phyloP scores from a whole-genome alignment of 208 protist genomes.

The Acanthamoeba castellanii region DNA sequence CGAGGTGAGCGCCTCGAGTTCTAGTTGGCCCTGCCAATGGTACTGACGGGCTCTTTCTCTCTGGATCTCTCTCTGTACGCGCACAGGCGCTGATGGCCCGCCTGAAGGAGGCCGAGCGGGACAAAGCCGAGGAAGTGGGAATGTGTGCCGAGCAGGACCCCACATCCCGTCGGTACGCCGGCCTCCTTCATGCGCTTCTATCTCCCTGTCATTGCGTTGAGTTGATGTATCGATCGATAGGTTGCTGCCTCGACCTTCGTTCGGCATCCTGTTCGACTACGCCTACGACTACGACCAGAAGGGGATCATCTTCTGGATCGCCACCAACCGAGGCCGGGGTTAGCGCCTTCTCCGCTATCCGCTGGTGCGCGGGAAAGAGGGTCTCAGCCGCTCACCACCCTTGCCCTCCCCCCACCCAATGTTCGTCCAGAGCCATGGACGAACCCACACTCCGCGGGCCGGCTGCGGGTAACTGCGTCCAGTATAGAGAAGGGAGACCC shows the following conservation, averaged over 20 bases:
- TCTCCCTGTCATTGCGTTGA: too few species aligned
- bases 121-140: background rate
- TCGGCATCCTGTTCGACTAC: slow-evolving; percentile 74
- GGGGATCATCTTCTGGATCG: slow-evolving; percentile 81
- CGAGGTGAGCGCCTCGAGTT: background rate
- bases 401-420: background rate
- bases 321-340: slow-evolving; percentile 47
- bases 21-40: too few species aligned
- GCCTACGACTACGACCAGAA: slow-evolving; percentile 80
- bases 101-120: slow-evolving; percentile 6
- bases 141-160: background rate
- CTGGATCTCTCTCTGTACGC: too few species aligned
- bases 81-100: background rate
- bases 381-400: background rate
- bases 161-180: background rate
- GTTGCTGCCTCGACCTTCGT: background rate
- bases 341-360: too few species aligned
- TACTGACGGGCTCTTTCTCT: background rate
- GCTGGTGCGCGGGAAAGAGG: too few species aligned
- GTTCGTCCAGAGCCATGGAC: background rate
- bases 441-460: background rate
- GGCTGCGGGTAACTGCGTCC: slow-evolving; percentile 69
- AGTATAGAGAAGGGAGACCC: slow-evolving; percentile 67
- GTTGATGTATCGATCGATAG: background rate
- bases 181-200: background rate